Conservation (phyloP, 176 grass and related monocot species). For the Cocos nucifera region DNA sequence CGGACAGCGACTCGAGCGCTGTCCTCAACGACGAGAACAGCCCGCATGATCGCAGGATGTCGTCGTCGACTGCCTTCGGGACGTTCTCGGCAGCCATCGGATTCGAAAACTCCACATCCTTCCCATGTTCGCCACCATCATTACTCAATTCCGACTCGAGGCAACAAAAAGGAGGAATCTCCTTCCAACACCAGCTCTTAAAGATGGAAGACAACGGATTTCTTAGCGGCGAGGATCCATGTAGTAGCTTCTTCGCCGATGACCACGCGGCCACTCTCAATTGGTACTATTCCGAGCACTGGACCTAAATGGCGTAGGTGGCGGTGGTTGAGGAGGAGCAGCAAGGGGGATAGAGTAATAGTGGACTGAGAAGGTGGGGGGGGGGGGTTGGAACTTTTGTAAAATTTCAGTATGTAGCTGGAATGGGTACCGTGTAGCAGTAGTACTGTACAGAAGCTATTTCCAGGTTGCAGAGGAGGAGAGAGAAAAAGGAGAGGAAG, state of each 20-base stretch:
- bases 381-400: not conserved
- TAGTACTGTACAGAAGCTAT: not conserved
- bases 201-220: not conserved
- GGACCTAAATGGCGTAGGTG: not conserved
- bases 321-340: not conserved
- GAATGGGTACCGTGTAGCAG: not conserved
- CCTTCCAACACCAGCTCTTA: not conserved
- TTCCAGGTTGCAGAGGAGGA: not conserved
- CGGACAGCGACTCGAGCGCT: slow-evolving; percentile 32
- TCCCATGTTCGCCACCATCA: not conserved
- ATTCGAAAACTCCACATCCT: not conserved
- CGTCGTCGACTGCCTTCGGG: not conserved
- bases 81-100: not conserved
- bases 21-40: slow-evolving; percentile 40
- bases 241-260: not conserved
- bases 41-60: not conserved
- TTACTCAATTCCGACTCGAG: not conserved
- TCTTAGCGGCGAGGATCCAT: not conserved
- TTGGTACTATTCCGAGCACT: slow-evolving; percentile 2
- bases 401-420: not conserved
- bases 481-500: not conserved
- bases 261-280: not conserved
- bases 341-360: not conserved
- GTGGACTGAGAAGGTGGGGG: not conserved
- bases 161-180: not conserved